Percentiles rank a stretch among this genome's conserved stretches.
Conservation (phyloP, 257 asterid species). For the Pogostemon cablin region DNA sequence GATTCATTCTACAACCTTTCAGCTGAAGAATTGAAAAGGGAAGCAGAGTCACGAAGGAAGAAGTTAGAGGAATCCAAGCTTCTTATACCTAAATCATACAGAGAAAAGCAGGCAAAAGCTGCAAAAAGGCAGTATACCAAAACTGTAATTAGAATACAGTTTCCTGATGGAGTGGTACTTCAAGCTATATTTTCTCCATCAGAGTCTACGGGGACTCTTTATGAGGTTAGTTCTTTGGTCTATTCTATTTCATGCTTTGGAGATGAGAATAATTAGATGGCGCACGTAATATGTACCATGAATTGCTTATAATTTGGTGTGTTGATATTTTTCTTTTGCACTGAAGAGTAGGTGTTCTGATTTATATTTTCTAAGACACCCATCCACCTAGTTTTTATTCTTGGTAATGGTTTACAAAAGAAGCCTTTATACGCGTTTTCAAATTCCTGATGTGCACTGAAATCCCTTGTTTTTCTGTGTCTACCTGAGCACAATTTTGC, state of each 20-base stretch:
- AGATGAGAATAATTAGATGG: background rate
- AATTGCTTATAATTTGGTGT: background rate
- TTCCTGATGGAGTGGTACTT: conserved; percentile 93
- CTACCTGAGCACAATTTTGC: background rate
- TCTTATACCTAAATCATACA: conserved; percentile 85
- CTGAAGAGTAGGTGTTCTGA: background rate
- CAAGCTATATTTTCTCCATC: conserved; percentile 83
- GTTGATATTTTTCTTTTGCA: background rate
- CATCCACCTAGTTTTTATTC: background rate
- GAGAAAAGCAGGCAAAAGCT: conserved; percentile 88
- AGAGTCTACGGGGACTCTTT: conserved; percentile 70
- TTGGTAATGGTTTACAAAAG: background rate
- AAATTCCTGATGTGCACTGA: background rate
- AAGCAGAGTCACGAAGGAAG: conserved; percentile 72
- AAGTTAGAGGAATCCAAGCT: conserved; percentile 85
- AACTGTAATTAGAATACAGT: conserved; percentile 79
- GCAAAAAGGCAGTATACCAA: conserved; percentile 64
- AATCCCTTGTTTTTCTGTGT: background rate
- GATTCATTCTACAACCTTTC: conserved; percentile 79
- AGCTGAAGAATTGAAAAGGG: conserved; percentile 76
- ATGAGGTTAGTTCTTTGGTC: conserved; percentile 65
- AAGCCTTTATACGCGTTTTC: background rate
- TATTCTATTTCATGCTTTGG: background rate
- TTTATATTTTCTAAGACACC: background rate
- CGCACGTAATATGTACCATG: background rate